These are phyloP conservation scores for Aspergillus latus DNA, from an alignment of 2,329 filamentous ascomycete genomes.

Conservation along the genomic window DNA sequence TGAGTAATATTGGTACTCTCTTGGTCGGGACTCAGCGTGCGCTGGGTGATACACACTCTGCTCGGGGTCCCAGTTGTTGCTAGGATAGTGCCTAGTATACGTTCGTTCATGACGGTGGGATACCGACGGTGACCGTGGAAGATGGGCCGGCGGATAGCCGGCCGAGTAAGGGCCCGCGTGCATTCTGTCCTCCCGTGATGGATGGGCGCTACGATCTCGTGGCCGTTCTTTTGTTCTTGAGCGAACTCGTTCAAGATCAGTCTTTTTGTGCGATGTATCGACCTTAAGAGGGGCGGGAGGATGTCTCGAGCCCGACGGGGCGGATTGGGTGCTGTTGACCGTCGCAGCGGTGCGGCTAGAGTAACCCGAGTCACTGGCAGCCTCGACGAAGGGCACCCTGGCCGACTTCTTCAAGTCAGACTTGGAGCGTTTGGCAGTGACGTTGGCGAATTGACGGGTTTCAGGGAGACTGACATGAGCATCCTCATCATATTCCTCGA, in stretches of 20 bases:
- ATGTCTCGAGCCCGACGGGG: conserved; percentile 42
- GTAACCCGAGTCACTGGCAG: conserved; percentile 62
- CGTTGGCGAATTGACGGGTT: conserved; percentile 52
- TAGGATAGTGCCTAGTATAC: conserved; percentile 32
- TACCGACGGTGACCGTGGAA: conserved; percentile 36
- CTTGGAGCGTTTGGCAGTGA: conserved; percentile 51
- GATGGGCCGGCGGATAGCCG: conserved; percentile 29
- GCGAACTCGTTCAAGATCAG: conserved; percentile 28
- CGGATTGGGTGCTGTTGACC: conserved; percentile 54
- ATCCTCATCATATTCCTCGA: conserved; percentile 52
- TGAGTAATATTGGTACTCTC: conserved; percentile 35
- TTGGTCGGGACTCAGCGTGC: conserved; percentile 32
- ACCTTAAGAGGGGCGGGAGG: conserved; percentile 39
- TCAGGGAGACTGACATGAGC: conserved; percentile 45
- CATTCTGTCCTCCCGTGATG: conserved; percentile 37
- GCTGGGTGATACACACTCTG: conserved; percentile 35
- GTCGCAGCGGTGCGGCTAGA: conserved; percentile 59
- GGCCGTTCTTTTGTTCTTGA: conserved; percentile 36
- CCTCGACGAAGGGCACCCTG: conserved; percentile 43
- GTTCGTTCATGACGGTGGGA: conserved; percentile 34
- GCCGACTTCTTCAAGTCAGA: conserved; percentile 39
- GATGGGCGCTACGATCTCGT: conserved; percentile 30
- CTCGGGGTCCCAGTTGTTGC: conserved; percentile 39
- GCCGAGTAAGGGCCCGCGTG: conserved; percentile 35
- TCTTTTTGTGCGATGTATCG: conserved; percentile 34